Base-by-base conservation (phyloP, 2,329 filamentous ascomycete genomes). In the Penicillium janthinellum region DNA sequence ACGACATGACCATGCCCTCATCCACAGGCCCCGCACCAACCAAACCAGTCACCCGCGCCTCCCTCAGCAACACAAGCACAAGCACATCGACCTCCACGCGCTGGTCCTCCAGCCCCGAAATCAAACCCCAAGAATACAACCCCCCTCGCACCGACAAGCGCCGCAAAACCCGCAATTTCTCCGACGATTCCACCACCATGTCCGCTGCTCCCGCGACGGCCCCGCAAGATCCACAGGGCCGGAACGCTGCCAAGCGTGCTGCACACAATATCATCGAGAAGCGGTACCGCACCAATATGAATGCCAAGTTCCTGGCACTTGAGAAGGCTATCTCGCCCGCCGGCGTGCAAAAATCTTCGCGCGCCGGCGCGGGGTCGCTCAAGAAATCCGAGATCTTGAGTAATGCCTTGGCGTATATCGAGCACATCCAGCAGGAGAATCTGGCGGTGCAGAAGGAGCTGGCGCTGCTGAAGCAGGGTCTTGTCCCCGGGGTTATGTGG, bases 201-300 rank as follows among this genome's bases (percentile, higher is more conserved):
- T 14, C 64, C 17, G 61, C 64, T 42, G 64, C 67, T 54, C 54
- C 63, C 20, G 17, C 49, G 5, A 4, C 64, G 8, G 62, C 64
- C 42, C 64, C 64, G 37, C 65, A 67, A 47, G 64, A 69, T 54
- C 58, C 63, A 15, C 65, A 67, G 34, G 57, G 64, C 38, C 72
- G 72, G 57, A 75, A 75, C 28, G 75, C 75, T 17, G 74, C 75
- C 55, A 77, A 77, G 60, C 73, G 75, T 4, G 75, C 75, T 15
- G 75, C 75, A 3, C 75, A 77, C 65, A 77, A 77, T 63, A 72
- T 77, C 65, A 77, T 77, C 53, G 75, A 77, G 59, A 77, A 77
- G 62, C 75, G 75, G 11, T 77, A 77, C 58, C 74, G 75, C 38
- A 77, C 75, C 52, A 77, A 77, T 65, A 77, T 77, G 75, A 77